A percentile compares a stretch with the other conserved stretches of the same genome.
Evolutionary conservation across 2,329 filamentous ascomycete genomes (phyloP).

Genomic region (Cordyceps javanica): DNA sequence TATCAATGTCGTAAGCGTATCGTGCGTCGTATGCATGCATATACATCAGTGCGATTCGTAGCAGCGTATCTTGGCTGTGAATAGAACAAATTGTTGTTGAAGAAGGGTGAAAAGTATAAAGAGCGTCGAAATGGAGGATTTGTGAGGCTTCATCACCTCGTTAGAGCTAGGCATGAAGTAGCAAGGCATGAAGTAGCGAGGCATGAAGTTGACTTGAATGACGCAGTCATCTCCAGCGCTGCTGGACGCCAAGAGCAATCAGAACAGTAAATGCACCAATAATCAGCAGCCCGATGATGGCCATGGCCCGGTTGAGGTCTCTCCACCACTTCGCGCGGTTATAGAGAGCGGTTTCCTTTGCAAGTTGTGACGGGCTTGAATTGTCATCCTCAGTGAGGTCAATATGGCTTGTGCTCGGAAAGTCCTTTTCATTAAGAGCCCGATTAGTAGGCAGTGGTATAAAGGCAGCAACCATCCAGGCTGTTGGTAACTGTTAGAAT

Average conservation of each 20-base stretch:
- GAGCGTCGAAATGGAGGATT: not conserved
- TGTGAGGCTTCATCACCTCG: too few relatives aligned
- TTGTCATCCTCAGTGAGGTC: conserved; percentile 31
- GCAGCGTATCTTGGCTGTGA: not conserved
- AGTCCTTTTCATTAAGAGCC: conserved; percentile 43
- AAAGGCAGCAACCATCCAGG: conserved; percentile 75
- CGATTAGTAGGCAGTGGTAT: conserved; percentile 62
- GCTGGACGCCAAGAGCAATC: conserved; percentile 44
- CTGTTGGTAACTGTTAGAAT: conserved; percentile 30
- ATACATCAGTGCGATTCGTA: not conserved
- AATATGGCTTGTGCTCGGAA: conserved; percentile 34
- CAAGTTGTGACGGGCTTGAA: conserved; percentile 25
- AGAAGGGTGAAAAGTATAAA: not conserved
- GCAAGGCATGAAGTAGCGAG: not conserved
- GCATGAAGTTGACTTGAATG: not conserved
- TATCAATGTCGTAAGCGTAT: conserved; percentile 1
- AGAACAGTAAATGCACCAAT: conserved; percentile 47
- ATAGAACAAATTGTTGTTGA: not conserved
- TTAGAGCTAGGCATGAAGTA: too few relatives aligned
- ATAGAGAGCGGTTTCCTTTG: conserved; percentile 38
- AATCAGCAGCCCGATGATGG: conserved; percentile 48
- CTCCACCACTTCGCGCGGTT: conserved; percentile 55
- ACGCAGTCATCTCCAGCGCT: conserved; percentile 36
- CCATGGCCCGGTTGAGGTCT: conserved; percentile 53
- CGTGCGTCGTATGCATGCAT: not conserved